Evolutionary conservation across 2,329 filamentous ascomycete genomes (phyloP).

Genomic region (Sclerotinia spermophila): DNA sequence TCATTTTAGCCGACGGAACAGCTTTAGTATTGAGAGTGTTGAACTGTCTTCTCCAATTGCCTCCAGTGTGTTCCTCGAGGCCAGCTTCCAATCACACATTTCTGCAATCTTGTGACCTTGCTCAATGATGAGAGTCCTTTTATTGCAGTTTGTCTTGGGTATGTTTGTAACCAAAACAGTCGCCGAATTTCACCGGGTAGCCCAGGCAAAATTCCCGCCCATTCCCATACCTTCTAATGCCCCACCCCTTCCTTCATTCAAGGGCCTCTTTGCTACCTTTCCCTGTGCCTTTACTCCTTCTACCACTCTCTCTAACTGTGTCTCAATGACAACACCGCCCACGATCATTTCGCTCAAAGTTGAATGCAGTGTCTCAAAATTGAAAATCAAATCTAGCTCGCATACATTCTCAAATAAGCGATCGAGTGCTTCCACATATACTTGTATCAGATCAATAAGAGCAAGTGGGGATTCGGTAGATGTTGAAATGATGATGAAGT

Average conservation of each 20-base stretch:
- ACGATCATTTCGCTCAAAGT: slow-evolving; percentile 92
- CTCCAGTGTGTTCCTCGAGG: neutral
- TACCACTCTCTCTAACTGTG: slow-evolving; percentile 82
- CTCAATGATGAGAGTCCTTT: neutral
- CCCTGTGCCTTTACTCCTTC: slow-evolving; percentile 76
- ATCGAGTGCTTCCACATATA: slow-evolving; percentile 94
- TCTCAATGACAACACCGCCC: slow-evolving; percentile 91
- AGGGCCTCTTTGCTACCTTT: slow-evolving; percentile 72
- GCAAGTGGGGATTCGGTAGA: slow-evolving; percentile 94
- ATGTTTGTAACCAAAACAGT: neutral
- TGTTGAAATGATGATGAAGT: slow-evolving; percentile 97
- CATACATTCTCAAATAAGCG: slow-evolving; percentile 97
- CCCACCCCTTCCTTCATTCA: slow-evolving; percentile 62
- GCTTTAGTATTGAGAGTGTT: neutral
- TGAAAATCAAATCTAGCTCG: slow-evolving; percentile 96
- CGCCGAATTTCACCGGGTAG: slow-evolving; percentile 30
- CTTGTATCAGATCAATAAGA: slow-evolving; percentile 93
- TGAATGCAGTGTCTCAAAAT: slow-evolving; percentile 94
- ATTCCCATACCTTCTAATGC: slow-evolving; percentile 39
- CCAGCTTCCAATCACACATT: neutral
- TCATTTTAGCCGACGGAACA: neutral
- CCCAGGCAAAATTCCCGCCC: slow-evolving; percentile 37
- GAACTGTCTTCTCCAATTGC: neutral
- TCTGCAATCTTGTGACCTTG: neutral
- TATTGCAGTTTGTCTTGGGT: neutral